phyloP scores from a whole-genome alignment of 768 basidiomycete species.

The Termitomyces eurrhizus region DNA sequence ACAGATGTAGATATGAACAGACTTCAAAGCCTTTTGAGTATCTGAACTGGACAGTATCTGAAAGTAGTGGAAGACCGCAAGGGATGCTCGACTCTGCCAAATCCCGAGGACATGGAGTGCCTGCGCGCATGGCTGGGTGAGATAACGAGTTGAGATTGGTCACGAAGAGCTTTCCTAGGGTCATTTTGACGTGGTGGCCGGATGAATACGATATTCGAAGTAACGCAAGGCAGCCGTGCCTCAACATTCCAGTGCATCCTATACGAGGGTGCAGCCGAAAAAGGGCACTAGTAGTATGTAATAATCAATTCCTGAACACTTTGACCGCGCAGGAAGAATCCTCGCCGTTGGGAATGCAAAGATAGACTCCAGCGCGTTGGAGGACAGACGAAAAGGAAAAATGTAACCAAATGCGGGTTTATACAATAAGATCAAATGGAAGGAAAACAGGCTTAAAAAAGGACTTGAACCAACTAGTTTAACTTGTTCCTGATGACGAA shows the following conservation, averaged over 20 bases:
- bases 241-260: not conserved
- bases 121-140: not conserved
- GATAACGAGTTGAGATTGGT: not conserved
- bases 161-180: not conserved
- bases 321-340: not conserved
- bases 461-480: not conserved
- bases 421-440: not conserved
- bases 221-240: constrained; percentile 1
- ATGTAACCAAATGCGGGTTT: not conserved
- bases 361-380: not conserved
- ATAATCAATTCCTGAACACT: not conserved
- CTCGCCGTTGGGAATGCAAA: not conserved
- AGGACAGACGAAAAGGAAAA: not conserved
- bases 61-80: not conserved
- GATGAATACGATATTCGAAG: not conserved
- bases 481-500: constrained; percentile 1
- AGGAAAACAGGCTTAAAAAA: not conserved
- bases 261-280: not conserved
- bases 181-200: not conserved
- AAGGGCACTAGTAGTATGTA: not conserved
- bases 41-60: not conserved
- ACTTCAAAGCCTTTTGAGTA: not conserved
- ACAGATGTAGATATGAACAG: not conserved
- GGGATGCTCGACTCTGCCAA: not conserved
- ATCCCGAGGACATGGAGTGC: not conserved